Conservation (phyloP, 2,329 filamentous ascomycete species). For the Epichloe amarillans region DNA sequence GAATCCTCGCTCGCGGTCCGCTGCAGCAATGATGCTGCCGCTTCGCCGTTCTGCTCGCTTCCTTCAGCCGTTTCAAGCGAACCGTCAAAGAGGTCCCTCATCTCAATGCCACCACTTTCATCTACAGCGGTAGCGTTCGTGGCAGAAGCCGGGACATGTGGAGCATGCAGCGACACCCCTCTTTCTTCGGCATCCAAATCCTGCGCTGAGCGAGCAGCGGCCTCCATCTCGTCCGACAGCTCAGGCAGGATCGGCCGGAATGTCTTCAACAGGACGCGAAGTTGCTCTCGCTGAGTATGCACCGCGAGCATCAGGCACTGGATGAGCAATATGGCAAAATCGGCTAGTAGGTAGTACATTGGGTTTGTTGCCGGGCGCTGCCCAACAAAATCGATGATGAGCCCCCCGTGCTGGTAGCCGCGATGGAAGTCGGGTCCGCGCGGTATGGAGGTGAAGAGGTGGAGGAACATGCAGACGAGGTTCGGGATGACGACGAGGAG, state of each 20-base stretch:
- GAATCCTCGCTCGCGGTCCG: constrained; percentile 16
- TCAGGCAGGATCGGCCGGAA: constrained; percentile 21
- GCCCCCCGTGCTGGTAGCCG: constrained; percentile 54
- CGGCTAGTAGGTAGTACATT: constrained; percentile 40
- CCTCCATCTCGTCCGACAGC: constrained; percentile 13
- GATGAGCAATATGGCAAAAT: constrained; percentile 40
- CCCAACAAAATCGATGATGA: constrained; percentile 55
- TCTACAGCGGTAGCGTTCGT: constrained; percentile 16
- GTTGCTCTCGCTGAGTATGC: constrained; percentile 44
- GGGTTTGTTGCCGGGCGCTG: constrained; percentile 48
- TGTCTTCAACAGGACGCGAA: constrained; percentile 34
- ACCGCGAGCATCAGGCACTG: constrained; percentile 54
- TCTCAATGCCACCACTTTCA: constrained; percentile 31
- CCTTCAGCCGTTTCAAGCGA: constrained; percentile 12
- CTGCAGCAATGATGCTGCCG: constrained; percentile 13
- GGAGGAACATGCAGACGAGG: constrained; percentile 45
- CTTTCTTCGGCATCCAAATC: constrained; percentile 45
- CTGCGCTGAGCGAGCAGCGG: constrained; percentile 23
- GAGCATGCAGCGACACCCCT: constrained; percentile 23
- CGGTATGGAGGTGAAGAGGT: constrained; percentile 41
- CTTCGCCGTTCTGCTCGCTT: constrained; percentile 14
- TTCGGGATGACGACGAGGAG: constrained; percentile 46
- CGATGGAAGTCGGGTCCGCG: constrained; percentile 46
- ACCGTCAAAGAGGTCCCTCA: constrained; percentile 20
- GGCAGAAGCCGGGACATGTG: constrained; percentile 15